phyloP scores from a whole-genome alignment of 1,139 yeast species.

The Suhomyces wounanorum region DNA sequence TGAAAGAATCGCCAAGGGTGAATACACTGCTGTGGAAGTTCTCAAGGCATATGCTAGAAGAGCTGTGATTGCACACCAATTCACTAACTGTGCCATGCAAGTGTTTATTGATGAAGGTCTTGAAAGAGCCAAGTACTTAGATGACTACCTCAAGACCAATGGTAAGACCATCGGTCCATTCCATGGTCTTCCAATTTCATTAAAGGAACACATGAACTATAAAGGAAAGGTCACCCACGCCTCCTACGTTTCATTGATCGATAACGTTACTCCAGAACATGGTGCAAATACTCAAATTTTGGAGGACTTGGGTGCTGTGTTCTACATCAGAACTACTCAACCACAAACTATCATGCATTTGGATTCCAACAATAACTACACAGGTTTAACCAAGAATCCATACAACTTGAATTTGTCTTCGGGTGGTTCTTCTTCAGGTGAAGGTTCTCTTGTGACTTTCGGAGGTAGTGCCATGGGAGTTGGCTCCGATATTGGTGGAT shows the following conservation, averaged over 20 bases:
- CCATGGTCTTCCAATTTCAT: constrained; percentile 77
- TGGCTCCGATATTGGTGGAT: constrained; percentile 82
- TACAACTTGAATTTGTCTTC: constrained; percentile 42
- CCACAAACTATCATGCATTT: constrained; percentile 54
- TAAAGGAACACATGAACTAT: constrained; percentile 70
- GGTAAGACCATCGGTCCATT: constrained; percentile 73
- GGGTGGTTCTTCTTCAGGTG: constrained; percentile 78
- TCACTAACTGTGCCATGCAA: constrained; percentile 61
- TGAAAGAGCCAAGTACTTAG: constrained; percentile 55
- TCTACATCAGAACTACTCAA: constrained; percentile 49
- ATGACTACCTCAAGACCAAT: constrained; percentile 47
- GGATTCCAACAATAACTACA: constrained; percentile 43
- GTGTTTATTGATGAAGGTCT: constrained; percentile 59
- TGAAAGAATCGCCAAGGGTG: constrained; percentile 39
- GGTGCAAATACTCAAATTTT: constrained; percentile 54
- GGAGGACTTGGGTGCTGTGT: constrained; percentile 67
- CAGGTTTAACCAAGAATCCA: constrained; percentile 44
- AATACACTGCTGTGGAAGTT: constrained; percentile 43
- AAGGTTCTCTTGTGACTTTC: constrained; percentile 66
- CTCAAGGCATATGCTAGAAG: constrained; percentile 56
- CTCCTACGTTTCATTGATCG: constrained; percentile 59
- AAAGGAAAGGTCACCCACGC: constrained; percentile 62
- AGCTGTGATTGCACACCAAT: constrained; percentile 60
- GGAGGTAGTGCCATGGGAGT: constrained; percentile 68
- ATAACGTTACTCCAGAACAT: constrained; percentile 50